Evolutionary conservation across 2,329 filamentous ascomycete genomes (phyloP).

Genomic region (Penicillium digitatum): DNA sequence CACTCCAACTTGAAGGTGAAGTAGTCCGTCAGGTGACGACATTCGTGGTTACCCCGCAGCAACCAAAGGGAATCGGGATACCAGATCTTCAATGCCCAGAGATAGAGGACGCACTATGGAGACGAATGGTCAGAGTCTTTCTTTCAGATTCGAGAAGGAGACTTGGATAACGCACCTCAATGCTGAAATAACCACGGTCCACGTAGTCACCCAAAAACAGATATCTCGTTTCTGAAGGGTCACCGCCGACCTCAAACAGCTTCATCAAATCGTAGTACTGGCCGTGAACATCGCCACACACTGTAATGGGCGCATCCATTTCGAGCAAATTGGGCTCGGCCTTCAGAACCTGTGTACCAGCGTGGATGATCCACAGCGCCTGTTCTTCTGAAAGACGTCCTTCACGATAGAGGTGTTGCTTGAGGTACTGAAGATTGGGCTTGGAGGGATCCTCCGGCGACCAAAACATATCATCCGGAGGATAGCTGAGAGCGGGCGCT

Average conservation of each 20-base stretch:
- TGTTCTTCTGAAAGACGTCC: slow-evolving; percentile 95
- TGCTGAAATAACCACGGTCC: slow-evolving; percentile 97
- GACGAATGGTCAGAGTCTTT: slow-evolving; percentile 8
- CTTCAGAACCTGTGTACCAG: slow-evolving; percentile 80
- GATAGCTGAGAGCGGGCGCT: slow-evolving; percentile 88
- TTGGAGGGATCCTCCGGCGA: slow-evolving; percentile 80
- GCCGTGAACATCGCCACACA: slow-evolving; percentile 96
- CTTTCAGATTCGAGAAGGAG: background rate
- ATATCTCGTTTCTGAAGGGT: slow-evolving; percentile 93
- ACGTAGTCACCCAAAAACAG: slow-evolving; percentile 98
- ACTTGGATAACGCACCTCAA: slow-evolving; percentile 59
- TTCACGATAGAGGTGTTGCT: slow-evolving; percentile 98
- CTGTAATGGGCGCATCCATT: slow-evolving; percentile 99
- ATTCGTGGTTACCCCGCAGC: slow-evolving; percentile 96
- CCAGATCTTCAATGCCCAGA: slow-evolving; percentile 98
- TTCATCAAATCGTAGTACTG: slow-evolving; percentile 99
- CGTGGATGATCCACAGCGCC: slow-evolving; percentile 88
- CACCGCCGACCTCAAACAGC: slow-evolving; percentile 95
- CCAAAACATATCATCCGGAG: slow-evolving; percentile 91
- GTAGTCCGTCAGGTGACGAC: slow-evolving; percentile 97
- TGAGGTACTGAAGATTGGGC: slow-evolving; percentile 89
- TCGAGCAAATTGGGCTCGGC: slow-evolving; percentile 93
- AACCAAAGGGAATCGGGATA: slow-evolving; percentile 97
- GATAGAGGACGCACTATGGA: slow-evolving; percentile 81
- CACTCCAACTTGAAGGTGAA: slow-evolving; percentile 99